Evolutionary conservation across 805 yeast species (phyloP), one percentile per base, ranked within the genome.

Genomic region (Barnettozyma botsteinii): DNA sequence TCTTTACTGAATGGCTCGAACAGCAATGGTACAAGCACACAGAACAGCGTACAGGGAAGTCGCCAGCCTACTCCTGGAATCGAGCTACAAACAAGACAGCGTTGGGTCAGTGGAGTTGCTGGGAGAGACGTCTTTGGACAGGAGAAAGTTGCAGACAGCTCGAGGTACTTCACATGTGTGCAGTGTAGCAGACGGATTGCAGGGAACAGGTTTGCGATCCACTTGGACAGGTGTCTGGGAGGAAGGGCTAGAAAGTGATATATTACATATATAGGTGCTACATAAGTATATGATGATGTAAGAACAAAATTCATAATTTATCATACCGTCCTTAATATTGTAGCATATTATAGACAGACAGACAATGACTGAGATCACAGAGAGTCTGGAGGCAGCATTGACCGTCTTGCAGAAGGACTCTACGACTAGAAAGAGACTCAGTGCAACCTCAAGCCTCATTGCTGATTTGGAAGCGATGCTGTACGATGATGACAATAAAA

Each of bases 191-290:
- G 98, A 41, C 86, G 81, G 53, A 82, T 91, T 7, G 91, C 96
- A 1, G 96, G 95, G 1, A 82, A 85, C 28, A 67, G 98, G 43
- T 89, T 86, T 69, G 97, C 98, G 2, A 88, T 85, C 31, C 98
- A 91, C 62, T 71, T 91, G 23, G 94, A 88, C 57, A 78, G 95
- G 52, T 91, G 98, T 57, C 61, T 88, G 19, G 85, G 86, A 32
- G 84, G 96, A 11, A 72, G 85, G 42, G 67, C 69, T 20, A 64
- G 79, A 48, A 66, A 71, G 37, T 49, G 27, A 39, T 4, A 10
- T 20, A 26, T 7, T 31, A 24, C 15, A n/a, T 14, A 8, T 18
- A 8, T 25, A 26, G 17, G 26, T 27, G 12, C 21, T n/a, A 18
- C 17, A 18, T 26, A 13, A 18, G n/a, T n/a, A n/a, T n/a, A n/a